Conservation (phyloP, 2,329 filamentous ascomycete genomes). For the Zymoseptoria brevis region DNA sequence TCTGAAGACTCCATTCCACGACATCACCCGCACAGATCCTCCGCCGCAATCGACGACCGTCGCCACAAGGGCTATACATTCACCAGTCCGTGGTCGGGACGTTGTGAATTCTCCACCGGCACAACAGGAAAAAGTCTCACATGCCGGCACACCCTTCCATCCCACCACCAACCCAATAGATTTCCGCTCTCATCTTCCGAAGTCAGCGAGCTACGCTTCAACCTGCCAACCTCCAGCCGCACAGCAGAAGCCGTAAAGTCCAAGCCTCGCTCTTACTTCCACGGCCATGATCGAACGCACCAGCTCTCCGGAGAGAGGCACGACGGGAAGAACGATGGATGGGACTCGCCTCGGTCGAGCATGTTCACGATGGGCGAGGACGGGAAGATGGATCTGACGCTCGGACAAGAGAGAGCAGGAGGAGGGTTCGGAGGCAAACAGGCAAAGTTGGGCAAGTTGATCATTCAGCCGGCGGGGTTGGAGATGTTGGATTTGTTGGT, state of each 20-base stretch:
- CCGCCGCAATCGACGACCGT: conserved; percentile 30
- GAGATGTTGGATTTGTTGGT: conserved; percentile 95
- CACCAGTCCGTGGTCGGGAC: conserved; percentile 75
- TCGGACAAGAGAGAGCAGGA: conserved; percentile 76
- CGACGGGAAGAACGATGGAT: conserved; percentile 5
- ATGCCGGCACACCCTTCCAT: conserved; percentile 23
- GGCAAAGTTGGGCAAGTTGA: conserved; percentile 88
- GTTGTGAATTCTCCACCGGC: conserved; percentile 77
- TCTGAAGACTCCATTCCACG: conserved; percentile 1
- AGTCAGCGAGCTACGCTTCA: conserved; percentile 84
- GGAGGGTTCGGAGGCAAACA: conserved; percentile 78
- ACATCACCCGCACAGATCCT: neutral
- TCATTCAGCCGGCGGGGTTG: conserved; percentile 78
- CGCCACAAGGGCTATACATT: conserved; percentile 65
- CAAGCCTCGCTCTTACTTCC: conserved; percentile 22
- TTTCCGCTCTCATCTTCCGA: conserved; percentile 31
- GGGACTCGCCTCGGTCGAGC: conserved; percentile 1
- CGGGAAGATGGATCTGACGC: conserved; percentile 57
- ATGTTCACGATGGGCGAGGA: conserved; percentile 26
- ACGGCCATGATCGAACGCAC: conserved; percentile 1
- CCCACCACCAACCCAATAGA: conserved; percentile 24
- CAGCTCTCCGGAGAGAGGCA: no score
- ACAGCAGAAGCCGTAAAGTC: conserved; percentile 22
- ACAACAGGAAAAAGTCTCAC: conserved; percentile 54
- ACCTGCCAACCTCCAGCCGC: conserved; percentile 55